These are phyloP conservation scores for Tagetes patula DNA, from an alignment of 129 eudicot genomes.

Conservation along the genomic window DNA sequence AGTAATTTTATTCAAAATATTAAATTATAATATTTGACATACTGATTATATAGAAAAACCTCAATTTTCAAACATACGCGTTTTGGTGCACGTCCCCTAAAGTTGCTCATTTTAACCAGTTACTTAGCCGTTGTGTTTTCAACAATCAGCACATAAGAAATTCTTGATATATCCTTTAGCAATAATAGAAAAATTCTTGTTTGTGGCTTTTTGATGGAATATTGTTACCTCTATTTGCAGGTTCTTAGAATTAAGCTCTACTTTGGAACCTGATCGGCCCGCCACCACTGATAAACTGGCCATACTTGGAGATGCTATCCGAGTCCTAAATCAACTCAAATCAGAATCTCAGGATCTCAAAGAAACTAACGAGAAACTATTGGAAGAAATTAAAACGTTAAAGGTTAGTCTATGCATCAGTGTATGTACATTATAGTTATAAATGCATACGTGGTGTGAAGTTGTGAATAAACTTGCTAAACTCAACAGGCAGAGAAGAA, in stretches of 20 bases:
- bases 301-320: slow-evolving; percentile 70
- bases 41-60: background rate
- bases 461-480: slow-evolving; percentile 1
- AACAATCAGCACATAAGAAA: background rate
- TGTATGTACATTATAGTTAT: background rate
- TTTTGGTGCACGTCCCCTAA: background rate
- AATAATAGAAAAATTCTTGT: slow-evolving; percentile 1
- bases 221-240: slow-evolving; percentile 31
- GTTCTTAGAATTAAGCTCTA: slow-evolving; percentile 62
- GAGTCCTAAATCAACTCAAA: slow-evolving; percentile 66
- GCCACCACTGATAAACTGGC: slow-evolving; percentile 68
- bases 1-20: too few species aligned
- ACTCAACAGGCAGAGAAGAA: slow-evolving; percentile 69
- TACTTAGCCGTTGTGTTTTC: background rate
- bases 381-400: slow-evolving; percentile 63
- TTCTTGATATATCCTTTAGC: background rate
- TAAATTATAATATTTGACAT: background rate
- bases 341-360: slow-evolving; percentile 56
- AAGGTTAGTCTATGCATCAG: slow-evolving; percentile 46
- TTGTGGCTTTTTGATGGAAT: background rate
- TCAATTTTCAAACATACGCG: background rate
- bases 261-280: slow-evolving; percentile 82
- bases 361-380: slow-evolving; percentile 53
- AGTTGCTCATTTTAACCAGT: background rate
- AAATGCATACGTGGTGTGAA: background rate